phyloP scores from a whole-genome alignment of 257 asterid species.

The Ilex asprella region DNA sequence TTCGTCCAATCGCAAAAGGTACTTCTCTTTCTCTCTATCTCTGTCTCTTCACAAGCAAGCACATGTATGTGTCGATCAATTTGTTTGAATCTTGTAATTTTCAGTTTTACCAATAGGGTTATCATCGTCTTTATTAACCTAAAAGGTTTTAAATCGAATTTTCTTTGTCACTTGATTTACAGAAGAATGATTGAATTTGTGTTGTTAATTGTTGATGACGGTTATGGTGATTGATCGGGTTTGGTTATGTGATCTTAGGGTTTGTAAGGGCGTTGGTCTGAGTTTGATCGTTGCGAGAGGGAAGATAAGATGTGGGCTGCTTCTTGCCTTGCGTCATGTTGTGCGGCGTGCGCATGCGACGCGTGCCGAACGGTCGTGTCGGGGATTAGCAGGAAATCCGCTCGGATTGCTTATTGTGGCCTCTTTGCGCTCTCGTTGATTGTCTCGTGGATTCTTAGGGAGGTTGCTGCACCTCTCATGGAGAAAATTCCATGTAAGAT shows the following conservation, averaged over 20 bases:
- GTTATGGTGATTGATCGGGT: not conserved
- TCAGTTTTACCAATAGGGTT: too few species aligned
- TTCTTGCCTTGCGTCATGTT: slow-evolving; percentile 80
- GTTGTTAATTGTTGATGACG: slow-evolving; percentile 1
- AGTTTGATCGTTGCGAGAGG: slow-evolving; percentile 22
- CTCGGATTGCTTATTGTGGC: slow-evolving; percentile 86
- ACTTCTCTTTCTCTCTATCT: too few species aligned
- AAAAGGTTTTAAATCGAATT: too few species aligned
- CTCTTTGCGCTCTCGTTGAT: slow-evolving; percentile 70
- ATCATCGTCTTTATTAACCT: too few species aligned
- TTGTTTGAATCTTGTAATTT: too few species aligned
- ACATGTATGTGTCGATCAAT: too few species aligned
- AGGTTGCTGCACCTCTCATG: slow-evolving; percentile 84
- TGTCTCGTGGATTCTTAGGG: slow-evolving; percentile 86
- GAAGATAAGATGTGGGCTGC: slow-evolving; percentile 76
- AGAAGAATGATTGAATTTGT: not conserved
- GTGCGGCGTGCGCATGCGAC: slow-evolving; percentile 77
- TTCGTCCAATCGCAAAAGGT: too few species aligned
- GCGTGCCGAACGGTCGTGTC: slow-evolving; percentile 78
- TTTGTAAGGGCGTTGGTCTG: slow-evolving; percentile 5
- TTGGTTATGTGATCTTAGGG: slow-evolving; percentile 6
- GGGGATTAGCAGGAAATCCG: slow-evolving; percentile 77
- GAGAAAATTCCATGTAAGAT: slow-evolving; percentile 75
- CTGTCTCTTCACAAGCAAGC: too few species aligned
- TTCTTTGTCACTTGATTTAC: too few species aligned